Base-by-base conservation (phyloP, 139 green algal species). In the Yamagishiella unicocca region DNA sequence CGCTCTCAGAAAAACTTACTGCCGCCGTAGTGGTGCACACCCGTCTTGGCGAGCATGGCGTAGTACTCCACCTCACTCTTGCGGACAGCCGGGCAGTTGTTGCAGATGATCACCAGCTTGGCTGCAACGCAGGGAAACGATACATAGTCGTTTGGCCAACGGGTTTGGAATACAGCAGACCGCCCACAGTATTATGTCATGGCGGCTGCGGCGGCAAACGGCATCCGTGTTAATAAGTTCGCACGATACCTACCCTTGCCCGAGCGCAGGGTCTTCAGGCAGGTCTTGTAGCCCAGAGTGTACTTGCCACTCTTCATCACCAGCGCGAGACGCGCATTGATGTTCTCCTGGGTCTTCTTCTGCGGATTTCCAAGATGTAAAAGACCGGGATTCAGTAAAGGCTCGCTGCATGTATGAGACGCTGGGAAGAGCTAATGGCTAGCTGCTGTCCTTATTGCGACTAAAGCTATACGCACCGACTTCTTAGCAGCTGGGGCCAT, bases 61-160 rank as follows among this genome's bases (percentile, higher is more conserved):
- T 99, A 99, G 96, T 99, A 99, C 96, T 99, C 98, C 38, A 99
- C 96, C 95, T 99, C 98, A 46, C 95, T 98, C 93, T 99, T 99
- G 87, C 96, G 92, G 67, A 99, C 94, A 29, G 97, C 89, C 29
- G 96, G 98, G 91, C 94, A 97, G 96, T 99, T 99, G 96, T 96
- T 99, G 91, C 90, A 95, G 91, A 99, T 98, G 82, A 99, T 96
- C 27, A 99, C 92, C 81, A 99, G 94, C 95, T 99, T 99, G 89
- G 96, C 96, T 98, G 95, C 91, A 93, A 24, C 35, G 17, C 50
- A 58, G 17, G 50, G 17, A 58, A 17, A 58, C n/a, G n/a, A n/a
- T n/a, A n/a, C n/a, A n/a, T n/a, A n/a, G n/a, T n/a, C n/a, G n/a
- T n/a, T n/a, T n/a, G n/a, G n/a, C n/a, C n/a, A n/a, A n/a, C n/a